Base-by-base conservation (phyloP, 2,329 filamentous ascomycete species). In the Rhynchosporium secalis region DNA sequence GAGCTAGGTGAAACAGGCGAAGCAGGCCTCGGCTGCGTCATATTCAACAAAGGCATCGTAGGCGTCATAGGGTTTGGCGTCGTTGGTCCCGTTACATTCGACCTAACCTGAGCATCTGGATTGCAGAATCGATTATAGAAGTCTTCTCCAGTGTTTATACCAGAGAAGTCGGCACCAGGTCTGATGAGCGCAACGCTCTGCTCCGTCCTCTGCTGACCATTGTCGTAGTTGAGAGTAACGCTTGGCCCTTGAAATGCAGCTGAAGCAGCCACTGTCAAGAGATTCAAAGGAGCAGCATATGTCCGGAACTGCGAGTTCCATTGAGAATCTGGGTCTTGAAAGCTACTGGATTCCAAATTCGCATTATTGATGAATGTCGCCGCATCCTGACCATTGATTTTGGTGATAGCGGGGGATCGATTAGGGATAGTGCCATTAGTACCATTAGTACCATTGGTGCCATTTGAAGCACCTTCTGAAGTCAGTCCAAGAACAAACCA, bases 371-470 rank as follows among this genome's bases (percentile, higher is more conserved):
- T 73, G 57, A 76, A 81, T 0, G 76, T 74, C 6, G 76, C 76
- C 4, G 79, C 81, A 49, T 83, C 76, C 51, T 79, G 71, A 20
- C 80, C 83, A 66, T 87, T 82, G 71, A 87, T 86, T 63, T 78
- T 75, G 1, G 74, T 72, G 29, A 87, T 76, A 0, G 81, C 75
- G 0, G 80, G 81, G 77, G 36, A 75, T 75, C 20, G 20, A 20
- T 20, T 20, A 20, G 20, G 20, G 20, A 1, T 20, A 20, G 20
- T 20, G 1, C 20, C 20, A 20, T 20, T 20, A 20, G 3, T 73
- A 61, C 55, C 62, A 28, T 59, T 29, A 2, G 43, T 56, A 33
- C 56, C 36, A 10, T 41, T 56, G 20, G 26, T 55, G 8, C 40
- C 55, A 38, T 58, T 58, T 28, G 49, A 29, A n/a, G 49, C 49